These are phyloP conservation scores for Eragrostis curvula DNA, from an alignment of 176 grass and related monocot species.

Conservation along the genomic window DNA sequence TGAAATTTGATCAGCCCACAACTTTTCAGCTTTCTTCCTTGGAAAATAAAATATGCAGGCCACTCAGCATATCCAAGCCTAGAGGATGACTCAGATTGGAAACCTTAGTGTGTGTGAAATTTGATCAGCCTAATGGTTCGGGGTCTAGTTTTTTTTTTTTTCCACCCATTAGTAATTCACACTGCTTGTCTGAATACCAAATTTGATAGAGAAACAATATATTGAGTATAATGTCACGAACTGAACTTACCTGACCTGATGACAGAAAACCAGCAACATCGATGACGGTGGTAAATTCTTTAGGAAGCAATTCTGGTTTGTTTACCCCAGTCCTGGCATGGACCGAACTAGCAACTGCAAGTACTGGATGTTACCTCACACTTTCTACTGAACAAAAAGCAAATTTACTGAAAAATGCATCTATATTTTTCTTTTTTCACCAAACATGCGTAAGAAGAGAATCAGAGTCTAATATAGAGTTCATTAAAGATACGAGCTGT, in stretches of 20 bases:
- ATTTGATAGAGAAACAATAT: background rate
- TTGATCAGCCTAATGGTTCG: background rate
- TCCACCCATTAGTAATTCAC: background rate
- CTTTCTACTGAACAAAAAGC: background rate
- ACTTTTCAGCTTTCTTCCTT: background rate
- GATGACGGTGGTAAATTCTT: conserved; percentile 92
- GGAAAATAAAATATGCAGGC: background rate
- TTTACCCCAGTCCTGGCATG: conserved; percentile 84
- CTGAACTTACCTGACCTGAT: conserved; percentile 68
- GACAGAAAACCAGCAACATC: conserved; percentile 97
- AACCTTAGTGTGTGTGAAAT: background rate
- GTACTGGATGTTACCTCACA: conserved; percentile 11
- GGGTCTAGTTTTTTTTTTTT: background rate
- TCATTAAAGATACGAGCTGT: background rate
- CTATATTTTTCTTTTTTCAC: background rate
- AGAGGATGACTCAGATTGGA: background rate
- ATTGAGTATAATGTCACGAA: background rate
- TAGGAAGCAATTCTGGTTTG: conserved; percentile 87
- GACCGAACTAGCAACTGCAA: conserved; percentile 60
- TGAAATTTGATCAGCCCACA: too few species aligned
- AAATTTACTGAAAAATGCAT: background rate
- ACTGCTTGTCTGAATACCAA: conserved; percentile 6
- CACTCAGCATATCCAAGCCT: background rate
- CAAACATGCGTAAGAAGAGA: background rate
- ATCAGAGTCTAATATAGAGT: background rate